Evolutionary conservation across 495 filamentous ascomycete genomes (phyloP), one percentile per base, ranked within the genome.

Genomic region (Aspergillus carlsbadensis): DNA sequence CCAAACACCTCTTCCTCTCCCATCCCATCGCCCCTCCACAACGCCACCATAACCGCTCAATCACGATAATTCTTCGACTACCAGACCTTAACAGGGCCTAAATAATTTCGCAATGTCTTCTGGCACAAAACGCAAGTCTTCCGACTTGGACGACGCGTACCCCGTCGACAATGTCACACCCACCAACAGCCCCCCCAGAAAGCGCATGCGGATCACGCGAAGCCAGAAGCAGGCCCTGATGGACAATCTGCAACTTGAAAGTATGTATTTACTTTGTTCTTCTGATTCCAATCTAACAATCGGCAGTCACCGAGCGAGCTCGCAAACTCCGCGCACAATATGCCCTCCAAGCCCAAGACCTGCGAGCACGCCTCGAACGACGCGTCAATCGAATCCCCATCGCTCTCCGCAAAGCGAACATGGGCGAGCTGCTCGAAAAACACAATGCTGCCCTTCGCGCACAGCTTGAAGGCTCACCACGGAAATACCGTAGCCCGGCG

Each of bases 311-410:
- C 24, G 91, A 96, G 73, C 86, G 94, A 61, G 91, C 90, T 34
- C 84, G 94, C 51, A 95, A 94, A 70, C 83, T 98, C 22, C 87
- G 92, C 58, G 86, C 92, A 4, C 92, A 95, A 70, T 96, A 95
- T 75, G 87, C 87, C 31, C 78, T 95, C 33, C 92, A 96, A 70
- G 87, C 90, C 11, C 87, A 90, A 66, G 88, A 88, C 57, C 81
- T 98, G 11, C 82, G 87, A 39, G 84, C 91, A 43, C 87, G 94
- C 37, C 87, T 99, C 26, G 93, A 98, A 75, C 88, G 96, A 70
- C 90, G 94, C 68, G 81, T 99, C 71, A 96, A 97, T 66, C 89
- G 94, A 42, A 92, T 99, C 42, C 94, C 94, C 7, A 78, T 83
- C 36, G 83, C 85, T 13, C 72, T 96, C 55, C 87, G 94, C 52